Base-by-base conservation (phyloP, 2,329 filamentous ascomycete genomes). In the Elsinoe fawcettii region DNA sequence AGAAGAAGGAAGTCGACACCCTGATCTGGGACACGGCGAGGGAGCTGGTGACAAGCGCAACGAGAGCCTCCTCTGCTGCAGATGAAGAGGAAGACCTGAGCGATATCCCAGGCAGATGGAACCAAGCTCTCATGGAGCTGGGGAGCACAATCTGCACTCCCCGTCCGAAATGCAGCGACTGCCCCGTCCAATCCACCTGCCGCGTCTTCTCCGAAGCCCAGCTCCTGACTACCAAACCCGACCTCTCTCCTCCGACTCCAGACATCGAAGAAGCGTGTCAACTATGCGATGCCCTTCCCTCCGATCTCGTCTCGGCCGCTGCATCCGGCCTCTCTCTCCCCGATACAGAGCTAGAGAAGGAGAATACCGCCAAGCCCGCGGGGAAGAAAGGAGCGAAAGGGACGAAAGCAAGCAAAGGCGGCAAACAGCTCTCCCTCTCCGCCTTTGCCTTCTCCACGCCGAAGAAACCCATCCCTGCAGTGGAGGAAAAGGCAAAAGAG, bases 111-210 rank as follows among this genome's bases (percentile, higher is more conserved):
- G 49, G 49, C 16, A n/a, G 49, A 12, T 53, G 49, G 49, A 53
- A 53, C 20, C 49, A 53, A 22, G 49, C 32, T 30, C 49, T 53
- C 32, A 53, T 53, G 49, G 49, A 53, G 25, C 32, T 53, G 7
- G 49, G 49, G n/a, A 53, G 49, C 20, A 53, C 49, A 7, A 37
- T 53, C 32, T 53, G 49, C 20, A 53, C 49, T 8, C 49, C 49
- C 4, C 30, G 49, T 14, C 49, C 49, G 18, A 53, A 23, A 37
- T 53, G 49, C 32, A 4, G 16, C 3, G 49, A 53, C 3, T 53
- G 49, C 39, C 49, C 49, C 16, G 39, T 53, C 32, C 49, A 37
- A 39, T n/a, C 2, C 8, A 53, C 49, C 30, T 53, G 49, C 32
- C 25, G 49, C 20, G 34, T 39, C 5, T 53, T 18, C 20, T 9